phyloP scores from a whole-genome alignment of 352 stramenopile species.

The Globisporangium megalacanthum region DNA sequence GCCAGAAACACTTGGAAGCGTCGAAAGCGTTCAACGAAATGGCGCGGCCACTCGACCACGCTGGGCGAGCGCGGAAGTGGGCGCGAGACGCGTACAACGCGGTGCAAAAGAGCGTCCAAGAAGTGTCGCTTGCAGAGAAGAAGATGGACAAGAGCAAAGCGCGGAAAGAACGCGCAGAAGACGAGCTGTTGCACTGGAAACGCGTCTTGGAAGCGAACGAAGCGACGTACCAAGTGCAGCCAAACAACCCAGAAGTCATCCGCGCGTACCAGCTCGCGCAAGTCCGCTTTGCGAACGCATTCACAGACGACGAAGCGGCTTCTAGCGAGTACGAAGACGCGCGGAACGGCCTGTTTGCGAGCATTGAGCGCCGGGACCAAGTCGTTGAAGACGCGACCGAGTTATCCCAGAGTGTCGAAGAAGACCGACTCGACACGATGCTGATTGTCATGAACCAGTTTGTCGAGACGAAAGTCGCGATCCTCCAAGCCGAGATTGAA shows the following conservation, averaged over 20 bases:
- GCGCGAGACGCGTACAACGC: constrained; percentile 71
- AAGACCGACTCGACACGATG: constrained; percentile 81
- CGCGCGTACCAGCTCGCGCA: constrained; percentile 58
- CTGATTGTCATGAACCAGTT: constrained; percentile 84
- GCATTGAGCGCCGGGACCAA: constrained; percentile 71
- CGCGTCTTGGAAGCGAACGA: constrained; percentile 74
- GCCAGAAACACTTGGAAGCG: constrained; percentile 68
- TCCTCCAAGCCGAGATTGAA: constrained; percentile 78
- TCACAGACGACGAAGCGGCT: constrained; percentile 55
- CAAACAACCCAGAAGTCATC: constrained; percentile 70
- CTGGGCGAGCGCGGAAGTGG: constrained; percentile 69
- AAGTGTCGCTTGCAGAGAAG: constrained; percentile 60
- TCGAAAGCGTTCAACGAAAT: constrained; percentile 77
- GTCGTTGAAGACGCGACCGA: constrained; percentile 79
- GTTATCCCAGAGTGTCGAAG: constrained; percentile 72
- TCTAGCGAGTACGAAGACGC: constrained; percentile 60
- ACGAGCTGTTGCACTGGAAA: constrained; percentile 74
- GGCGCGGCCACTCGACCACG: constrained; percentile 70
- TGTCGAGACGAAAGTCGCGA: constrained; percentile 79
- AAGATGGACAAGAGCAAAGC: constrained; percentile 71
- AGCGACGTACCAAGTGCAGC: constrained; percentile 74
- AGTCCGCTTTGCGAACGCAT: constrained; percentile 56
- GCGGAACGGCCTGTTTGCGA: constrained; percentile 36
- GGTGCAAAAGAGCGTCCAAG: constrained; percentile 71
- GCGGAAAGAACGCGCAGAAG: constrained; percentile 56